Evolutionary conservation across 2,329 filamentous ascomycete genomes (phyloP).

Genomic region (Venturia effusa): DNA sequence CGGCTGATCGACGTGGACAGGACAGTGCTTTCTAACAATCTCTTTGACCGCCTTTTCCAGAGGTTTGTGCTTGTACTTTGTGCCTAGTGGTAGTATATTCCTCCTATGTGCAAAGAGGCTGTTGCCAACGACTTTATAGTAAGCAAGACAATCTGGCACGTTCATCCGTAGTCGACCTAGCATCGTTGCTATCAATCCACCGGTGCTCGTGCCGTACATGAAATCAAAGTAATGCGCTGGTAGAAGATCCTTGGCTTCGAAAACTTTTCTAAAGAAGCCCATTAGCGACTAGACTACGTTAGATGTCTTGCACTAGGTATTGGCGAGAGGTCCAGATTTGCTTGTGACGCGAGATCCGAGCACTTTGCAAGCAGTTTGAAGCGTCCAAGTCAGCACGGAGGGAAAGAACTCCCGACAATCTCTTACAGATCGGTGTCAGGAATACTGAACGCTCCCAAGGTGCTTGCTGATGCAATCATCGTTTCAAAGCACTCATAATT

Average conservation of each 20-base stretch:
- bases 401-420: not conserved
- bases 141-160: slow-evolving; percentile 35
- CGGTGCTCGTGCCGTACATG: slow-evolving; percentile 42
- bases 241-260: slow-evolving; percentile 32
- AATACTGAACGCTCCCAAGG: not conserved
- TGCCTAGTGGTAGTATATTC: slow-evolving; percentile 34
- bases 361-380: not conserved
- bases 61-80: slow-evolving; percentile 39
- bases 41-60: slow-evolving; percentile 36
- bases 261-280: slow-evolving; percentile 16
- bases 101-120: slow-evolving; percentile 36
- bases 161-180: slow-evolving; percentile 39
- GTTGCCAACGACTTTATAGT: slow-evolving; percentile 36
- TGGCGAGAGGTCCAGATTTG: not conserved
- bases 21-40: slow-evolving; percentile 34
- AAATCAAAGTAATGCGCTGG: slow-evolving; percentile 44
- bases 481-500: not conserved
- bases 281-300: not conserved
- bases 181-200: slow-evolving; percentile 41
- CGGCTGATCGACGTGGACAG: slow-evolving; percentile 24
- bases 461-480: not conserved
- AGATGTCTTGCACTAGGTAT: not conserved
- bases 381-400: not conserved
- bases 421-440: not conserved
- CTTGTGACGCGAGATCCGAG: not conserved